phyloP scores from a whole-genome alignment of 768 basidiomycete species.

The Suillus decipiens region DNA sequence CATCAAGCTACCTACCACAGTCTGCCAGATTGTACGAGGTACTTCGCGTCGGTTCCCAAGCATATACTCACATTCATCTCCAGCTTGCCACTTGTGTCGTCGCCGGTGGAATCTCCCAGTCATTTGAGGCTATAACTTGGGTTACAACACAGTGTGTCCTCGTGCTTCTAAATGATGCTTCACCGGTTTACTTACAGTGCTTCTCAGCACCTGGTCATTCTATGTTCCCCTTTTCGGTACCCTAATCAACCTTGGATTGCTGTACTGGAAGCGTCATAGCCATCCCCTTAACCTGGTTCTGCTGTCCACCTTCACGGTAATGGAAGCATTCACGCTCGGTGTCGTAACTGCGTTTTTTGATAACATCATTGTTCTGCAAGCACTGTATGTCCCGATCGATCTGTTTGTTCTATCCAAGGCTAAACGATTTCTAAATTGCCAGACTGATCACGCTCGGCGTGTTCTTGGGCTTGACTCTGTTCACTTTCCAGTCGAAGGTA shows the following conservation, averaged over 20 bases:
- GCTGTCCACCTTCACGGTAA: conserved; percentile 81
- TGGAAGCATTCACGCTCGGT: conserved; percentile 93
- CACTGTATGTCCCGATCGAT: conserved; percentile 54
- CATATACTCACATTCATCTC: conserved; percentile 9
- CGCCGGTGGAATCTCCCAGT: conserved; percentile 69
- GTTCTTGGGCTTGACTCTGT: conserved; percentile 91
- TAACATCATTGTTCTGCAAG: conserved; percentile 77
- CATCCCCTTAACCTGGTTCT: conserved; percentile 87
- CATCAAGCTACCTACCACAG: conserved; percentile 36
- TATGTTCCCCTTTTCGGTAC: conserved; percentile 80
- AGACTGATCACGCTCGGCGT: conserved; percentile 89
- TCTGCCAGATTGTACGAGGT: conserved; percentile 67
- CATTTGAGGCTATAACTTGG: conserved; percentile 62
- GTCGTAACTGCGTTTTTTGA: conserved; percentile 77
- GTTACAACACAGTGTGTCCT: conserved; percentile 65
- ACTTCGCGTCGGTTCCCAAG: background rate
- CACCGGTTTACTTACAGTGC: conserved; percentile 7
- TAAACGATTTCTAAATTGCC: conserved; percentile 5
- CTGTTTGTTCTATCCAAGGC: conserved; percentile 14
- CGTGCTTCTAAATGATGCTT: conserved; percentile 5
- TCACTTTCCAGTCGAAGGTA: conserved; percentile 94
- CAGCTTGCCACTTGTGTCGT: conserved; percentile 79
- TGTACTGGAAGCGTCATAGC: conserved; percentile 92
- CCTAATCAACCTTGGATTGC: conserved; percentile 72
- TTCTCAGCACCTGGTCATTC: conserved; percentile 70